Conservation (phyloP, 2,329 filamentous ascomycete species). For the Pseudogymnoascus destructans region DNA sequence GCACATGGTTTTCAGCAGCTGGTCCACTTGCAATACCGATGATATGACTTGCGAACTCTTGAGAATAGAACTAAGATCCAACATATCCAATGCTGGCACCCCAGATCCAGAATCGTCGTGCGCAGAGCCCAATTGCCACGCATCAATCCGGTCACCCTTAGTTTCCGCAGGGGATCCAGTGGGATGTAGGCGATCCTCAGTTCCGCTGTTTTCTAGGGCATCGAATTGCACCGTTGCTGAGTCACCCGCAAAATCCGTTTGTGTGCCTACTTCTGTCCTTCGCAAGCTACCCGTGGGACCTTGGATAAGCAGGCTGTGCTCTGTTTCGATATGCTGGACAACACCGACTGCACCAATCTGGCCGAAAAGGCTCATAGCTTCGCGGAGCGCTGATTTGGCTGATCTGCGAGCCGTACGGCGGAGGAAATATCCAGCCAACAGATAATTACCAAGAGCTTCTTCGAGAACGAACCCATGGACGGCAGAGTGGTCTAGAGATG, state of each 20-base stretch:
- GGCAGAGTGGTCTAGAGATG: conserved; percentile 57
- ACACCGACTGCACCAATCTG: conserved; percentile 58
- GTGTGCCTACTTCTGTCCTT: conserved; percentile 49
- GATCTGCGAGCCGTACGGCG: conserved; percentile 51
- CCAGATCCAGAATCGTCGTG: conserved; percentile 45
- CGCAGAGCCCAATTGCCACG: conserved; percentile 47
- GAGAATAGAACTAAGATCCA: conserved; percentile 66
- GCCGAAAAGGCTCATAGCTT: conserved; percentile 54
- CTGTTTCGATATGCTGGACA: conserved; percentile 51
- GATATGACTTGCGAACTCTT: conserved; percentile 70
- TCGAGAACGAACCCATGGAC: conserved; percentile 55
- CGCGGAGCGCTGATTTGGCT: conserved; percentile 54
- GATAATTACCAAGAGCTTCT: conserved; percentile 58
- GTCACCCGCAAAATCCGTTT: conserved; percentile 57
- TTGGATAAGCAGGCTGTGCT: conserved; percentile 54
- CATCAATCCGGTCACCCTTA: conserved; percentile 45
- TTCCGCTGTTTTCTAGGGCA: conserved; percentile 30
- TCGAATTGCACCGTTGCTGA: conserved; percentile 39
- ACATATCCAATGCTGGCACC: conserved; percentile 67
- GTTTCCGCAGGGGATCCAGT: conserved; percentile 29
- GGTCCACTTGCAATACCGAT: conserved; percentile 62
- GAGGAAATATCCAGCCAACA: conserved; percentile 60
- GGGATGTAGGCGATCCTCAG: conserved; percentile 30
- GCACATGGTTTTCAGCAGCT: conserved; percentile 67
- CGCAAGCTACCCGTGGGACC: conserved; percentile 45